Evolutionary conservation across 2,329 filamentous ascomycete genomes (phyloP), one percentile per base, ranked within the genome.

Genomic region (Ophiostoma novo-ulmi): DNA sequence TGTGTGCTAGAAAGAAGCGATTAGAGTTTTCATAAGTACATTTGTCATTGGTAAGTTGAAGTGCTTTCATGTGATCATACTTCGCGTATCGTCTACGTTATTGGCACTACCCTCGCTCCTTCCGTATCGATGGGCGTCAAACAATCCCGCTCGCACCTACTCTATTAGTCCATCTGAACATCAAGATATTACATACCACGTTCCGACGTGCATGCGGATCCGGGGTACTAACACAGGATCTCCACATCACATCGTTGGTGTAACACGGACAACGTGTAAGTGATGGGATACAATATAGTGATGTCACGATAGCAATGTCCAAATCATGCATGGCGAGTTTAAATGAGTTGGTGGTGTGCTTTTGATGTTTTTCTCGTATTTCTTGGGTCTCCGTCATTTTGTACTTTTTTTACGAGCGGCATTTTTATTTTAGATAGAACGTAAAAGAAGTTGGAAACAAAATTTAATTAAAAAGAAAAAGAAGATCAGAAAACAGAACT

Each of bases 161-260:
- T 17, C 20, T 20, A 48, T 48, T 14, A 44, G 14, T n/a, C 22
- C n/a, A 26, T 58, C 52, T 58, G n/a, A 58, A 58, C 52, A 58
- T 26, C 8, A 58, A 26, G 14, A 48, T n/a, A 58, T 58, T 8
- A n/a, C n/a, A n/a, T n/a, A 5, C 52, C n/a, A 58, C 52, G 52
- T 58, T 58, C 52, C n/a, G 26, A 58, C 52, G 52, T 58, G n/a
- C n/a, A 58, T 58, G 22, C 22, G 52, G 52, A 58, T 58, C 52
- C n/a, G 52, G 52, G 52, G 52, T 58, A 58, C 44, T 48, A 14
- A 26, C n/a, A 58, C 52, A 11, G n/a, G 5, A 26, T 58, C 52
- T 26, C 52, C 52, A 58, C 52, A 58, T 31, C 44, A 48, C 41
- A 5, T 20, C 7, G 44, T 48, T 39, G 44, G 44, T 48, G 44